These are phyloP conservation scores for Actinomortierella wolfii DNA, from an alignment of 371 early-diverging fungal species.

Conservation along the genomic window DNA sequence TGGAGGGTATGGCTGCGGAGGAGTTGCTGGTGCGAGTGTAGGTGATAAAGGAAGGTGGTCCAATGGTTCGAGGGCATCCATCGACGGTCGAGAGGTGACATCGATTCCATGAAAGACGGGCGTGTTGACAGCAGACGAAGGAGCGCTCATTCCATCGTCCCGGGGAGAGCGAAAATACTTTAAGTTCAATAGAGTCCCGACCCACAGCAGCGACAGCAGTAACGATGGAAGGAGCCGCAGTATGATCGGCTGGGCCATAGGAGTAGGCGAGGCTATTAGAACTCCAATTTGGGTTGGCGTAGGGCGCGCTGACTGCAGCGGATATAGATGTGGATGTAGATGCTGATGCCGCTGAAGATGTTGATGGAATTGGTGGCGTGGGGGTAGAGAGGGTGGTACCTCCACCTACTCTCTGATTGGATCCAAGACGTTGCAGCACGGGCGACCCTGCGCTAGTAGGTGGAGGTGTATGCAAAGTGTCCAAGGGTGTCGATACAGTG, in stretches of 20 bases:
- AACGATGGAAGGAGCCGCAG: too few relatives aligned
- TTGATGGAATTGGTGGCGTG: slow-evolving; percentile 26
- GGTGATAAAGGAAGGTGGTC: slow-evolving; percentile 6
- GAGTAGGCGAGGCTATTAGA: too few relatives aligned
- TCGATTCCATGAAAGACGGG: slow-evolving; percentile 12
- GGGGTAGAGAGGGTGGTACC: slow-evolving; percentile 20
- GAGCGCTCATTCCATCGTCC: too few relatives aligned
- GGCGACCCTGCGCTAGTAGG: slow-evolving; percentile 29
- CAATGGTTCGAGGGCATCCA: slow-evolving; percentile 27
- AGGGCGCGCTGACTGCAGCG: not conserved
- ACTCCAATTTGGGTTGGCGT: too few relatives aligned
- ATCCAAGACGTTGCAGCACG: slow-evolving; percentile 30
- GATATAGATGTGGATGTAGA: slow-evolving; percentile 5
- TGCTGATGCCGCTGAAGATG: slow-evolving; percentile 15
- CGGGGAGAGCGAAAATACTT: too few relatives aligned
- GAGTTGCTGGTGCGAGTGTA: too few relatives aligned
- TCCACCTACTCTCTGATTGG: too few relatives aligned
- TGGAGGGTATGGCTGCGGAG: too few relatives aligned
- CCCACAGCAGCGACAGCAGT: too few relatives aligned
- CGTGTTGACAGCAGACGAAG: slow-evolving; percentile 26
- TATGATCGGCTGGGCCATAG: too few relatives aligned
- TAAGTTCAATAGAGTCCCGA: too few relatives aligned
- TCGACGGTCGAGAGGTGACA: too few relatives aligned
- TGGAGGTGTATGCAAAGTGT: slow-evolving; percentile 23
- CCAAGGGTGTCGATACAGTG: slow-evolving; percentile 16